Evolutionary conservation across 2,329 filamentous ascomycete species (phyloP).

Genomic region (Neopestalotiopsis rosae): DNA sequence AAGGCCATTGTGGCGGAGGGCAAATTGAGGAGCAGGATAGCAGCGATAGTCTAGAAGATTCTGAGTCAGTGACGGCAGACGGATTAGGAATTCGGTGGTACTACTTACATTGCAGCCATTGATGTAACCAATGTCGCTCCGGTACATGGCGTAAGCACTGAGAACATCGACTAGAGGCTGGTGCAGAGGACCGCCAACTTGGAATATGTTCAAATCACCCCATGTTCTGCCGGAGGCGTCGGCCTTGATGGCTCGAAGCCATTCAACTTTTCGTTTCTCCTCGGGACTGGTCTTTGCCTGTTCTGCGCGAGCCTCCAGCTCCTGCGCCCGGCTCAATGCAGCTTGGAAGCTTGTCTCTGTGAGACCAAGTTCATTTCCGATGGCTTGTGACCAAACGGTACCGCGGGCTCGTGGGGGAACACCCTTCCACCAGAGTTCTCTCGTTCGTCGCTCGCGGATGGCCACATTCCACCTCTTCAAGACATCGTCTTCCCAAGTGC

Average conservation of each 20-base stretch:
- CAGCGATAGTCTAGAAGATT: slow-evolving; percentile 68
- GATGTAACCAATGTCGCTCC: slow-evolving; percentile 80
- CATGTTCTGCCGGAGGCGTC: slow-evolving; percentile 71
- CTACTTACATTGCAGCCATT: slow-evolving; percentile 73
- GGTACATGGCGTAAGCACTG: slow-evolving; percentile 81
- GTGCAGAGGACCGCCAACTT: slow-evolving; percentile 69
- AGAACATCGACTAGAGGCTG: slow-evolving; percentile 73
- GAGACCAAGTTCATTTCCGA: slow-evolving; percentile 76
- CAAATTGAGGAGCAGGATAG: slow-evolving; percentile 74
- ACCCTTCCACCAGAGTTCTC: slow-evolving; percentile 84
- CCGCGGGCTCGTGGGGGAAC: slow-evolving; percentile 74
- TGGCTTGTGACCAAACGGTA: slow-evolving; percentile 71
- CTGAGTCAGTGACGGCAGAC: slow-evolving; percentile 22
- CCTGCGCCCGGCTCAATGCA: slow-evolving; percentile 70
- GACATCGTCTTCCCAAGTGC: slow-evolving; percentile 78
- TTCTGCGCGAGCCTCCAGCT: slow-evolving; percentile 62
- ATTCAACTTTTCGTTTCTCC: slow-evolving; percentile 60
- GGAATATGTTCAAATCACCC: slow-evolving; percentile 76
- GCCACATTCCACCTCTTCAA: slow-evolving; percentile 77
- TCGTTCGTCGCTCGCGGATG: slow-evolving; percentile 70
- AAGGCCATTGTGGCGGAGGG: slow-evolving; percentile 69
- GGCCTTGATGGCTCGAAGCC: slow-evolving; percentile 67
- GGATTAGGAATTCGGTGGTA: background rate
- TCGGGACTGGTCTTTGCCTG: slow-evolving; percentile 57
- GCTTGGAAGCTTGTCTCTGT: slow-evolving; percentile 71